phyloP scores from a whole-genome alignment of 495 filamentous ascomycete species.

The Neurospora sp. region DNA sequence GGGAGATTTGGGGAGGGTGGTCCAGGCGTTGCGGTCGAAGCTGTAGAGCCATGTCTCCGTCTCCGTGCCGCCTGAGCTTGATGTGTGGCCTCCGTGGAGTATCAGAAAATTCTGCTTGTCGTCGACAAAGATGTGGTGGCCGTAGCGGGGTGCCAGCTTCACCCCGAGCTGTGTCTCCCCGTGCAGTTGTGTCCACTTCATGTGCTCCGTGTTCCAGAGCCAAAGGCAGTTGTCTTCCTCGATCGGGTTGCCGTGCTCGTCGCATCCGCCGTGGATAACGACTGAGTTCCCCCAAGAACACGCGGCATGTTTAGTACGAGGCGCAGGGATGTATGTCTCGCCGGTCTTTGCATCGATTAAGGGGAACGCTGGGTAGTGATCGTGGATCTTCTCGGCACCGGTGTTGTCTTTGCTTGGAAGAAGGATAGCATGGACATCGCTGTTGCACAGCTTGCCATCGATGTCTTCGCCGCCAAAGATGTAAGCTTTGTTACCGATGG shows the following conservation, averaged over 20 bases:
- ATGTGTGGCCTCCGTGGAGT: conserved; percentile 29
- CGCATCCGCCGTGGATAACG: conserved; percentile 37
- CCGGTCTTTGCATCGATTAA: conserved; percentile 22
- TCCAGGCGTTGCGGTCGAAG: conserved; percentile 31
- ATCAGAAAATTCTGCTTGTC: conserved; percentile 27
- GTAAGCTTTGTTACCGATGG: conserved; percentile 37
- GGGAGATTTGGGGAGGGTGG: conserved; percentile 29
- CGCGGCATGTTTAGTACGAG: conserved; percentile 34
- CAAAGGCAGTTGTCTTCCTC: conserved; percentile 36
- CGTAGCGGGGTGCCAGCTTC: conserved; percentile 12
- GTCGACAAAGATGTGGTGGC: conserved; percentile 17
- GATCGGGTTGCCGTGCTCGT: conserved; percentile 20
- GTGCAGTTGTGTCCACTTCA: conserved; percentile 22
- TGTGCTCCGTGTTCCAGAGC: conserved; percentile 33
- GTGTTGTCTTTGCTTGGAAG: conserved; percentile 21
- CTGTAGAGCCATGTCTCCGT: conserved; percentile 41
- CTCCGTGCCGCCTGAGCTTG: conserved; percentile 3
- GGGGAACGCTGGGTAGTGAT: conserved; percentile 13
- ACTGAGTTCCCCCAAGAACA: conserved; percentile 27
- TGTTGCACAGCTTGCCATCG: conserved; percentile 30
- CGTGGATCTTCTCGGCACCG: conserved; percentile 10
- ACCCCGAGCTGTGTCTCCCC: conserved; percentile 13
- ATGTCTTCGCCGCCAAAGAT: conserved; percentile 41
- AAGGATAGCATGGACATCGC: conserved; percentile 35
- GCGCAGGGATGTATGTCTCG: conserved; percentile 25